Evolutionary conservation across 345 rosid species (phyloP).

Genomic region (Kandelia obovata): DNA sequence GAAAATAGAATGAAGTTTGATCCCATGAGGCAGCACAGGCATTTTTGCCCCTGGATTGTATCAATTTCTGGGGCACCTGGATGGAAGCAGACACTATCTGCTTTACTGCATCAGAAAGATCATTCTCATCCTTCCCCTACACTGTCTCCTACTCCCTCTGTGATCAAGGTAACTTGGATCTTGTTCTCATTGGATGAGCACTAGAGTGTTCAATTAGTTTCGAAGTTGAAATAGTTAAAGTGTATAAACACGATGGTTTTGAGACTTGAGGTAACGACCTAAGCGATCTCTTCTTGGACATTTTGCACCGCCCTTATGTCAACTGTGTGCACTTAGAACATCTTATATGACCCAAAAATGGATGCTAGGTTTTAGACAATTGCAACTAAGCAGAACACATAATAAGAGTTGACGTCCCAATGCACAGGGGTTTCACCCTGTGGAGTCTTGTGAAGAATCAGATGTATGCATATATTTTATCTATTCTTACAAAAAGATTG

Average conservation of each 20-base stretch:
- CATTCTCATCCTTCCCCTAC: constrained; percentile 36
- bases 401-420: neutral
- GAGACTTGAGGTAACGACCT: neutral
- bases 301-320: neutral
- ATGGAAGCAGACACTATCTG: constrained; percentile 77
- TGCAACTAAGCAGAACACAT: neutral
- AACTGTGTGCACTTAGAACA: neutral
- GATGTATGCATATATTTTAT: too few relatives aligned
- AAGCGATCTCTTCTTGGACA: neutral
- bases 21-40: constrained; percentile 85
- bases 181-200: neutral
- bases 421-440: too few relatives aligned
- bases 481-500: too few relatives aligned
- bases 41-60: constrained; percentile 93
- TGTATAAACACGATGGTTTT: neutral
- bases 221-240: neutral
- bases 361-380: too few relatives aligned
- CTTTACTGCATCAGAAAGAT: constrained; percentile 53
- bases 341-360: too few relatives aligned
- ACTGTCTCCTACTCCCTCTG: constrained; percentile 35
- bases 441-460: too few relatives aligned
- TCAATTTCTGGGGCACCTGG: constrained; percentile 61
- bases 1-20: constrained; percentile 70
- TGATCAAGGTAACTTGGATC: constrained; percentile 51
- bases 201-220: neutral